phyloP scores from a whole-genome alignment of 805 yeast species.

The Isabelozyma rhagii region DNA sequence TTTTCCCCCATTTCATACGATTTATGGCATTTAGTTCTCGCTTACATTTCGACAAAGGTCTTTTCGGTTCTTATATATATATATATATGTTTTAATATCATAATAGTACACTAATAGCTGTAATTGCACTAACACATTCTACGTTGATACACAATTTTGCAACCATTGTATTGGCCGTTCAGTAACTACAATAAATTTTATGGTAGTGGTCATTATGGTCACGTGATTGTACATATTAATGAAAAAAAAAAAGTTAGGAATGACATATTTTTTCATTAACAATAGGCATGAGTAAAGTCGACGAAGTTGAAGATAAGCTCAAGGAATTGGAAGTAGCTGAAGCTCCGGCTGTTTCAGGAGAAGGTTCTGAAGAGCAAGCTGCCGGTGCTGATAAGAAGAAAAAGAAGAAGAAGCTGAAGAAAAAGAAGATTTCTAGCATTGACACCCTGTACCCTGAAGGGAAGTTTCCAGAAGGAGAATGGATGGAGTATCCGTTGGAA shows the following conservation, averaged over 20 bases:
- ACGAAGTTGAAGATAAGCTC: conserved; percentile 5
- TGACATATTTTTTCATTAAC: neutral
- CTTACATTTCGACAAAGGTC: neutral
- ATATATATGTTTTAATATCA: neutral
- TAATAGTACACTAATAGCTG: no score
- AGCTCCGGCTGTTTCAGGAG: conserved; percentile 1
- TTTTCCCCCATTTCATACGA: neutral
- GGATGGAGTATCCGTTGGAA: conserved; percentile 74
- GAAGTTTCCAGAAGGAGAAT: conserved; percentile 82
- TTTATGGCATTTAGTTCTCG: neutral
- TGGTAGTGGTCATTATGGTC: neutral
- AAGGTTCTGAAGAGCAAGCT: conserved; percentile 30
- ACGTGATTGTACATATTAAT: neutral
- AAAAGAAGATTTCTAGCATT: conserved; percentile 58
- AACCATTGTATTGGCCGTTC: no score
- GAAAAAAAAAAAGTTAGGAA: neutral
- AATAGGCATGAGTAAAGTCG: neutral
- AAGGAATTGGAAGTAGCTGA: conserved; percentile 3
- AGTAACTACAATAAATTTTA: no score
- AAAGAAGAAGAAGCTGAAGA: conserved; percentile 49
- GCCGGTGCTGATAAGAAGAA: conserved; percentile 40
- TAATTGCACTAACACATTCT: no score
- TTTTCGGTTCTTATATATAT: neutral
- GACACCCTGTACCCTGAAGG: conserved; percentile 67
- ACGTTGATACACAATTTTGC: no score